Evolutionary conservation across 176 grass and related monocot genomes (phyloP), one percentile per base, ranked within the genome.

Genomic region (Rhipidocladum racemiflorum): DNA sequence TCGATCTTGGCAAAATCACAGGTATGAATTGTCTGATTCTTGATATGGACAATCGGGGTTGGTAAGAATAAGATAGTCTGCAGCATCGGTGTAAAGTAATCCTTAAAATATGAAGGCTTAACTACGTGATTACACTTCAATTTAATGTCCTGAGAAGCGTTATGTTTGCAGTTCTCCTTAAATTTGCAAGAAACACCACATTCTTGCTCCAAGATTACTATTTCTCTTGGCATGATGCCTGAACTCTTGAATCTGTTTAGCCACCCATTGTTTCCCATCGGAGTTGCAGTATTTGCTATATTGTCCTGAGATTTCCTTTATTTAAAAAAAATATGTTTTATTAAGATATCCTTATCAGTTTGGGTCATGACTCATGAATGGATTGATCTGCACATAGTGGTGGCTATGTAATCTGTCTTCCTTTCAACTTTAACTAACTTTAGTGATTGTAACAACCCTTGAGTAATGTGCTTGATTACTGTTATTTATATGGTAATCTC

Each of bases 1-100:
- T 17, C 69, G 4, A 67, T 54, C 51, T 83, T 98, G n/a, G 69
- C 76, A 79, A 93, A 89, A 85, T 98, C 88, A 77, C 43, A 90
- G 88, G 96, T 98, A 82, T 45, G n/a, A 36, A 35, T 83, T 81
- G 21, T 80, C 53, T 35, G 14, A 29, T 86, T 54, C 45, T 74
- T 73, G 10, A 56, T 42, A 14, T 86, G 24, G 11, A 11, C 44
- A 62, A 45, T 21, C 76, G 14, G 60, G 24, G 3, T 70, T 85
- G 13, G 20, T 48, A 62, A 10, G 32, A 32, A n/a, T 65, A 53
- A 7, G 30, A 32, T 51, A 53, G 2, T 78, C 45, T 53, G 5
- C 65, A 65, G 40, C 32, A 45, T 28, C 46, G 54, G 18, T 11
- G 10, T 79, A 20, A 70, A 76, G n/a, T 17, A 76, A n/a, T 38